Evolutionary conservation across 2,329 filamentous ascomycete species (phyloP), one percentile per base, ranked within the genome.

Genomic region (Xylaria sp.): DNA sequence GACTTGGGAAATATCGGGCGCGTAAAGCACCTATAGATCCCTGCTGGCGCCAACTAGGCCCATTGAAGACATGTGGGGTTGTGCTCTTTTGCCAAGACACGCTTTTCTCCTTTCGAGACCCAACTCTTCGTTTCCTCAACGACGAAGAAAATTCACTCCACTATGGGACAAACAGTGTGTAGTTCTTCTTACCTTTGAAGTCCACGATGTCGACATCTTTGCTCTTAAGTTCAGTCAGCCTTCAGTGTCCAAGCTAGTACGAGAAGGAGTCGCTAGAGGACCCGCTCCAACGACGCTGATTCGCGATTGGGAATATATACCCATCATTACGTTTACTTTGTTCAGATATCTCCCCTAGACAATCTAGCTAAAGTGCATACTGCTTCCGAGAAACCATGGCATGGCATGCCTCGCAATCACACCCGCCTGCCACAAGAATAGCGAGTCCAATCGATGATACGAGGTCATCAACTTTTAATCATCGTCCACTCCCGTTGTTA

Each of bases 1-100:
- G 61, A 67, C 46, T 60, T 64, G 4, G 49, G 61, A 61, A 61
- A 58, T 31, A 14, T 37, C 15, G 49, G 33, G 54, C 61, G 64
- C 64, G 64, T 66, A 64, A 64, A 64, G 61, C 31, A 38, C 51
- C 9, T 57, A 19, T 8, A 19, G 33, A 31, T 31, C 28, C 28
- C 28, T 31, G 28, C 28, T 31, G 28, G 51, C 52, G 58, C 59
- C 25, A 40, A 47, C 19, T 47, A n/a, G 33, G 7, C 49, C 49
- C 49, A 38, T 38, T 37, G 35, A 33, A 15, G 12, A 15, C 12
- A n/a, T 25, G 35, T 61, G 52, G 61, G 57, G 38, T 15, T 12
- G 12, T 31, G 37, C 49, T n/a, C 28, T 40, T 23, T 23, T 45
- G 63, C 63, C 63, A 65, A 65, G 63, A 60, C 49, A 15, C 19